Conservation (phyloP, 305 asterid species). For the Solanum hybrid region DNA sequence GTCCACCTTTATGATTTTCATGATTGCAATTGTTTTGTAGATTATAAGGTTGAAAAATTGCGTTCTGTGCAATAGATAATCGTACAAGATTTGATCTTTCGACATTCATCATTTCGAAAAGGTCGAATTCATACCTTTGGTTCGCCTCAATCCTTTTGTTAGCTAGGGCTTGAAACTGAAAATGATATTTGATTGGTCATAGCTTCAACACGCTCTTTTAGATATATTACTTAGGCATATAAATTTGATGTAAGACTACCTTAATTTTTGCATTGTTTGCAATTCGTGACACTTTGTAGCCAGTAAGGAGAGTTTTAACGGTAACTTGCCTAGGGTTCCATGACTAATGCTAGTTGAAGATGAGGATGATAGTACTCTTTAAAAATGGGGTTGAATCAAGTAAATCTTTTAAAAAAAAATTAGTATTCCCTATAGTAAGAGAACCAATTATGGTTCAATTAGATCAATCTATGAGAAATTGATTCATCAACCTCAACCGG, state of each 20-base stretch:
- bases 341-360: not conserved
- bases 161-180: not conserved
- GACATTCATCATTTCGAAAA: not conserved
- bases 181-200: not conserved
- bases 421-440: not conserved
- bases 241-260: not conserved
- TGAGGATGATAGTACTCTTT: not conserved
- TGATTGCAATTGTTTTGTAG: not conserved
- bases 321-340: not conserved
- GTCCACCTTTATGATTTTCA: not conserved
- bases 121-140: not conserved
- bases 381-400: not conserved
- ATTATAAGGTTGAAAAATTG: conserved; percentile 16
- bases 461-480: not conserved
- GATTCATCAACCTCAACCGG: not conserved
- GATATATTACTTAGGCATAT: not conserved
- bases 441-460: not conserved
- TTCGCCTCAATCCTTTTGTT: not conserved
- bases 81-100: conserved; percentile 23
- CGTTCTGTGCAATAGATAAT: conserved; percentile 23
- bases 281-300: not conserved
- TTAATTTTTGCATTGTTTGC: not conserved
- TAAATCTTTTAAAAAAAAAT: too few relatives aligned
- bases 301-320: not conserved
- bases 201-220: not conserved